Conservation (phyloP, 148 eudicot species). For the Pharnaceum exiguum region DNA sequence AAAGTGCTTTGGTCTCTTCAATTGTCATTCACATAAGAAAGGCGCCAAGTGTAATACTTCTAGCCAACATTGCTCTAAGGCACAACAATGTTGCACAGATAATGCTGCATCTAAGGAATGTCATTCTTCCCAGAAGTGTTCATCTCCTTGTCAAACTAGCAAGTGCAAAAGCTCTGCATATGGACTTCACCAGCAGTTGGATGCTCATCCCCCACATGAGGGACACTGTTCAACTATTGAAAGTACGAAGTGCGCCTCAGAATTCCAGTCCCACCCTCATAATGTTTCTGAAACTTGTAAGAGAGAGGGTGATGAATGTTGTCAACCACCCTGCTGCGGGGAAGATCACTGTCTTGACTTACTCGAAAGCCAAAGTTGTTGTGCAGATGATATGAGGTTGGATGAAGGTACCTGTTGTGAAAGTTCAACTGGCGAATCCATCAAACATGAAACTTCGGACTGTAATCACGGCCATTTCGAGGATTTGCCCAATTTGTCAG, state of each 20-base stretch:
- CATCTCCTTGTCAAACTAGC: not conserved
- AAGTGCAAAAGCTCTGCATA: not conserved
- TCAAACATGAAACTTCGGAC: not conserved
- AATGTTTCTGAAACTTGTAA: not conserved
- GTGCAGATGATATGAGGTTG: not conserved
- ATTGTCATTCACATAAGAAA: conserved; percentile 33
- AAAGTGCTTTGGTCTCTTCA: conserved; percentile 17
- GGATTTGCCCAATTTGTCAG: not conserved
- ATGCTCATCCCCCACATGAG: not conserved
- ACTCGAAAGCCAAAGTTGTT: conserved; percentile 18
- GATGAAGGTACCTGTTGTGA: not conserved
- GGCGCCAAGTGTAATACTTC: conserved; percentile 20
- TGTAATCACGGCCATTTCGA: not conserved
- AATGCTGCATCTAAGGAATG: conserved; percentile 1
- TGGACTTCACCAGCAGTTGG: not conserved
- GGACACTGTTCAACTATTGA: not conserved
- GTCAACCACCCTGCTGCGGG: not conserved
- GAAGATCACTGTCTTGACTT: conserved; percentile 19
- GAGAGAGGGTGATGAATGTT: too few species aligned
- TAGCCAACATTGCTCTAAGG: conserved; percentile 14
- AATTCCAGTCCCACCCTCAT: not conserved
- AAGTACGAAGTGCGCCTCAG: not conserved
- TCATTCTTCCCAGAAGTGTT: too few species aligned
- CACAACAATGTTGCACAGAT: conserved; percentile 19
- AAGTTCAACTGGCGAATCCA: not conserved